Evolutionary conservation across 345 rosid species (phyloP).

Genomic region (Ailanthus altissimus): DNA sequence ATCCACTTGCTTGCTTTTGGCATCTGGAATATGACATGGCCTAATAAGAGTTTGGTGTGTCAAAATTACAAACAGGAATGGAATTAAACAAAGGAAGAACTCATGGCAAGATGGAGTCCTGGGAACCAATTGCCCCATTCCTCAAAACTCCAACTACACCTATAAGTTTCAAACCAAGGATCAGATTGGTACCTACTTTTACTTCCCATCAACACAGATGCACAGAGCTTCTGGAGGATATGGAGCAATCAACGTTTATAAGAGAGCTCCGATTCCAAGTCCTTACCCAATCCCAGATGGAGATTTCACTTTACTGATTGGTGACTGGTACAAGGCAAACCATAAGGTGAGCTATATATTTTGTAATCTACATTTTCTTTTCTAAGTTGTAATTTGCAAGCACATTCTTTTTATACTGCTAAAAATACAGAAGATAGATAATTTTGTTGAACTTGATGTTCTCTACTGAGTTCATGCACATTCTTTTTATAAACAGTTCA

Average conservation of each 20-base stretch:
- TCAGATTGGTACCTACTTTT: slow-evolving; percentile 82
- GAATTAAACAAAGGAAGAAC: slow-evolving; percentile 83
- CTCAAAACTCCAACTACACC: slow-evolving; percentile 77
- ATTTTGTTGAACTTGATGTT: not conserved
- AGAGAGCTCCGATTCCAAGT: slow-evolving; percentile 70
- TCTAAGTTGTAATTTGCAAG: not conserved
- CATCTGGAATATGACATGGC: slow-evolving; percentile 9
- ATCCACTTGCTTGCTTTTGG: slow-evolving; percentile 1
- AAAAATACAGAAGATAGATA: not conserved
- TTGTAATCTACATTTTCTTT: not conserved
- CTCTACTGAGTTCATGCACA: not conserved
- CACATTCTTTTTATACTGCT: not conserved
- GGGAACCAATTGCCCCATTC: slow-evolving; percentile 91
- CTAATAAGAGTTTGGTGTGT: slow-evolving; percentile 1
- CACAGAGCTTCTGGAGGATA: slow-evolving; percentile 91
- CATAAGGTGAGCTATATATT: slow-evolving; percentile 55
- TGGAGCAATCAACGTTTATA: slow-evolving; percentile 64
- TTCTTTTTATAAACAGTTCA: not conserved
- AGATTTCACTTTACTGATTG: slow-evolving; percentile 74
- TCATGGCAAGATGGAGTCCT: slow-evolving; percentile 88
- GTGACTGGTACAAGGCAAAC: slow-evolving; percentile 83
- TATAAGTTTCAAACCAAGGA: slow-evolving; percentile 86
- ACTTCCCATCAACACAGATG: slow-evolving; percentile 77
- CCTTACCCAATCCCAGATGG: slow-evolving; percentile 70
- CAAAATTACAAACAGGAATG: slow-evolving; percentile 53